These are phyloP conservation scores for Blastobotrys americana DNA, from an alignment of 805 yeast species.

Conservation along the genomic window DNA sequence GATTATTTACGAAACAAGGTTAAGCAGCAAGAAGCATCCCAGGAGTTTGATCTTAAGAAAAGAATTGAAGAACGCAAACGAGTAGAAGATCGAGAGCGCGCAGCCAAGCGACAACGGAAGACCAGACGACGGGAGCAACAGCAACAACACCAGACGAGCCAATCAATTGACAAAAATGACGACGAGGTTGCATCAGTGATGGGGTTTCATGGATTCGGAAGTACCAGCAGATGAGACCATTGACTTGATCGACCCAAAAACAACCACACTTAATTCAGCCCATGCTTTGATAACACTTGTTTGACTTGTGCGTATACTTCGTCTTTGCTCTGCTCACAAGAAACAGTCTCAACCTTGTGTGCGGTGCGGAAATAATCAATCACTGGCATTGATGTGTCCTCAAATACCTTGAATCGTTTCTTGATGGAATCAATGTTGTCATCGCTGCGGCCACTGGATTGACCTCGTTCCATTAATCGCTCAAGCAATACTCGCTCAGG, in stretches of 20 bases:
- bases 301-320: conserved; percentile 65
- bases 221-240: conserved; percentile 33
- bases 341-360: conserved; percentile 44
- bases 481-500: conserved; percentile 68
- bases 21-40: conserved; percentile 15
- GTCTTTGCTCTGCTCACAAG: conserved; percentile 76
- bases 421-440: conserved; percentile 7
- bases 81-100: conserved; percentile 34
- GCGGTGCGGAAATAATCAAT: conserved; percentile 8
- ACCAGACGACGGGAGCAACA: conserved; percentile 7
- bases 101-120: conserved; percentile 23
- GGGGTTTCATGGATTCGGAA: conserved; percentile 56
- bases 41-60: conserved; percentile 32
- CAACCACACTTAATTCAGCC: background rate
- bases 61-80: conserved; percentile 36
- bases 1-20: conserved; percentile 32
- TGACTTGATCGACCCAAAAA: background rate
- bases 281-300: conserved; percentile 44
- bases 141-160: conserved; percentile 12
- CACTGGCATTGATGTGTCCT: conserved; percentile 5
- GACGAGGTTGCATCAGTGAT: conserved; percentile 33
- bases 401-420: conserved; percentile 6
- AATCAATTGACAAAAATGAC: conserved; percentile 24
- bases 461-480: conserved; percentile 5
- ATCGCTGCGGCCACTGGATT: conserved; percentile 4